Conservation (phyloP, 2,329 filamentous ascomycete species). For the Stemphylium vesicarium region DNA sequence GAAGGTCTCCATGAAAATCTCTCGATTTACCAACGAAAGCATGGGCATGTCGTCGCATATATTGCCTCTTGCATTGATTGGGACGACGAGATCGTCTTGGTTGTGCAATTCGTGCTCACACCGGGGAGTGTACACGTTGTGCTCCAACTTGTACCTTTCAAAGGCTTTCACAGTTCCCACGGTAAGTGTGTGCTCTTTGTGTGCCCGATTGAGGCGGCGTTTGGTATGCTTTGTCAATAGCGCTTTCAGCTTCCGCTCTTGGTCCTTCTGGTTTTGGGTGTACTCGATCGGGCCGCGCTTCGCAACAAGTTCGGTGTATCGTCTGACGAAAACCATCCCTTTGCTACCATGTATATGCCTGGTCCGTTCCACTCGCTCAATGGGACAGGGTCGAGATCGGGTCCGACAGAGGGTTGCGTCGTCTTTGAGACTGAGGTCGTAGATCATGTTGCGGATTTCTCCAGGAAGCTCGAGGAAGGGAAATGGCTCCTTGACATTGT, state of each 20-base stretch:
- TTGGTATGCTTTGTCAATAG: too few relatives aligned
- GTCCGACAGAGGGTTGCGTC: not conserved
- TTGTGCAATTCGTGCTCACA: not conserved
- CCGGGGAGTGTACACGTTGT: not conserved
- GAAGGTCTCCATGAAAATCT: not conserved
- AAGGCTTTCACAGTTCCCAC: not conserved
- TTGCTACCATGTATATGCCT: not conserved
- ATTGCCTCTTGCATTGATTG: constrained; percentile 3
- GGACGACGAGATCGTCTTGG: not conserved
- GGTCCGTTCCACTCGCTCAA: not conserved
- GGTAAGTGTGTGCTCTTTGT: not conserved
- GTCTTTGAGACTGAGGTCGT: not conserved
- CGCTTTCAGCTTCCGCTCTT: not conserved
- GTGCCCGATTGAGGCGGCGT: too few relatives aligned
- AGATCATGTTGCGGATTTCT: constrained; percentile 6
- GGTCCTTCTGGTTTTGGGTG: not conserved
- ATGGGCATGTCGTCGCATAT: constrained; percentile 6
- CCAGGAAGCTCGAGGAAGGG: not conserved
- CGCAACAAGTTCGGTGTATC: not conserved
- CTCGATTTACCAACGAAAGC: not conserved
- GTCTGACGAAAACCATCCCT: not conserved
- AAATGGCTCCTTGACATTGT: not conserved
- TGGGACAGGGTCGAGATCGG: not conserved
- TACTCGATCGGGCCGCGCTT: not conserved
- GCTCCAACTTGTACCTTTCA: not conserved